phyloP scores from a whole-genome alignment of 306 rosid genomes.

The Acacia confusa region DNA sequence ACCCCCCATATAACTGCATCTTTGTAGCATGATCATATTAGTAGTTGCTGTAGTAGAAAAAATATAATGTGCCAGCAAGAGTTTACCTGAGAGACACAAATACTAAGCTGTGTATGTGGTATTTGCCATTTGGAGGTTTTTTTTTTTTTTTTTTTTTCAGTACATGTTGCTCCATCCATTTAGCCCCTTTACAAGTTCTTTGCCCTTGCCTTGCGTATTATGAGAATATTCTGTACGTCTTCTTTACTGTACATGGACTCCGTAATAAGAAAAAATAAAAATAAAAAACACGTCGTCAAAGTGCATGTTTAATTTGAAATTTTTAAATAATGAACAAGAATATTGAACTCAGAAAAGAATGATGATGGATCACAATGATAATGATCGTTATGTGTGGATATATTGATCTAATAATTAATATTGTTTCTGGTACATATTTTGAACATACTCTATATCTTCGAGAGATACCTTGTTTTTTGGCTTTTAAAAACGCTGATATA shows the following conservation, averaged over 20 bases:
- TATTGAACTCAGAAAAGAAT: neutral
- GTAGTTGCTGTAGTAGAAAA: conserved; percentile 55
- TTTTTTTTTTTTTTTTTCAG: conserved; percentile 15
- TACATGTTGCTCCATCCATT: conserved; percentile 31
- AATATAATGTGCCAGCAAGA: conserved; percentile 50
- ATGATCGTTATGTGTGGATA: neutral
- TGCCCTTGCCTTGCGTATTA: neutral
- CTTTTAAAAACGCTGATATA: neutral
- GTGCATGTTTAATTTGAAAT: neutral
- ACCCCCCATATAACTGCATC: conserved; percentile 38
- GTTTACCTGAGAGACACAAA: conserved; percentile 38
- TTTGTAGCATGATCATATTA: conserved; percentile 54
- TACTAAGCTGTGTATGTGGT: conserved; percentile 45
- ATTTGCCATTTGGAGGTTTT: conserved; percentile 45
- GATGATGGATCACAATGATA: neutral
- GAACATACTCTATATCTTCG: neutral
- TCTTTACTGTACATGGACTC: neutral
- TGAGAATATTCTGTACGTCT: neutral
- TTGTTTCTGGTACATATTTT: neutral
- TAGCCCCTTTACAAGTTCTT: neutral
- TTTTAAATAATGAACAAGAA: neutral
- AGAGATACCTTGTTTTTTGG: neutral
- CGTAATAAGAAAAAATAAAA: neutral
- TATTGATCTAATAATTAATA: neutral
- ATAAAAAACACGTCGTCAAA: neutral